These are phyloP conservation scores for Mortierella polycephala DNA, from an alignment of 371 early-diverging fungal genomes.

Conservation along the genomic window DNA sequence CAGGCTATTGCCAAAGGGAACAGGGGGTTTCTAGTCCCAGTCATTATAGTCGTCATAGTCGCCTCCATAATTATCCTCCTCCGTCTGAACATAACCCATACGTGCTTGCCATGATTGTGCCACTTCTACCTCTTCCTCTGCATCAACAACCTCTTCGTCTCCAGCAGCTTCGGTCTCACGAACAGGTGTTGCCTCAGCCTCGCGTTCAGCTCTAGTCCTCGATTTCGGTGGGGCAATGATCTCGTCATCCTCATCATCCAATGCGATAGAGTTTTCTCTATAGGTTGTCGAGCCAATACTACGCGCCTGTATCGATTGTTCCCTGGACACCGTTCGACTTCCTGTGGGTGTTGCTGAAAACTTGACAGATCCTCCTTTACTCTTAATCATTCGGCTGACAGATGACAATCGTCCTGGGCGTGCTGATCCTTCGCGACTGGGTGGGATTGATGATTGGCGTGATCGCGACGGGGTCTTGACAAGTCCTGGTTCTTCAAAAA, in stretches of 20 bases:
- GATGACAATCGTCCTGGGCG: conserved; percentile 41
- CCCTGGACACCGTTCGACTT: conserved; percentile 58
- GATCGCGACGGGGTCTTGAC: conserved; percentile 36
- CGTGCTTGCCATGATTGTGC: conserved; percentile 51
- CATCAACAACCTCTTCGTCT: conserved; percentile 19
- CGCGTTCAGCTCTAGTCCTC: conserved; percentile 56
- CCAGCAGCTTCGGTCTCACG: conserved; percentile 27
- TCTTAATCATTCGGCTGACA: conserved; percentile 49
- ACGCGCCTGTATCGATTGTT: conserved; percentile 58
- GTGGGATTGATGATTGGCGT: conserved; percentile 41
- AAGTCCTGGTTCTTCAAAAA: conserved; percentile 52
- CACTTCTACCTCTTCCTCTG: conserved; percentile 56
- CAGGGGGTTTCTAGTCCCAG: conserved; percentile 29
- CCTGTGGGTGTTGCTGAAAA: conserved; percentile 37
- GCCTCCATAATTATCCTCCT: conserved; percentile 35
- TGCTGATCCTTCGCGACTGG: conserved; percentile 46
- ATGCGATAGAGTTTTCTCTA: conserved; percentile 6
- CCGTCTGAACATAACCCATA: conserved; percentile 42
- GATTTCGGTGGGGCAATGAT: conserved; percentile 54
- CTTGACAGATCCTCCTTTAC: conserved; percentile 35
- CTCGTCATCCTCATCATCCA: conserved; percentile 40
- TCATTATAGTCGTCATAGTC: conserved; percentile 54
- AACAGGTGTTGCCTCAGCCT: conserved; percentile 55
- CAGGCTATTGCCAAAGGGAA: no score
- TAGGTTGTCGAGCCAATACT: conserved; percentile 17